Conservation (phyloP, 164 flowering plant genomes). For the Nelumbo lutea region DNA sequence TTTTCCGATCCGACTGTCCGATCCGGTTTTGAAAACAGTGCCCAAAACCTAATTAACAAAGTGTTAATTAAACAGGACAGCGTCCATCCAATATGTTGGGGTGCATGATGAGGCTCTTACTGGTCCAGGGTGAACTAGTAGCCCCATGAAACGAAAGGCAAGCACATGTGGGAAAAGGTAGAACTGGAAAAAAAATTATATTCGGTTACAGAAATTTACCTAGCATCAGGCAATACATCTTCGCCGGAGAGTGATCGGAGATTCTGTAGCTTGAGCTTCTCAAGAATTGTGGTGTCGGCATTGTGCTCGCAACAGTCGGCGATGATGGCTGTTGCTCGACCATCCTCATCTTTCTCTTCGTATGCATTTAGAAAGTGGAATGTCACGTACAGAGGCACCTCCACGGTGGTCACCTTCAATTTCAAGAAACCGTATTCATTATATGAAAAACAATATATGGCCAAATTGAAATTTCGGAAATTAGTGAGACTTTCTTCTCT, state of each 20-base stretch:
- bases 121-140: no score
- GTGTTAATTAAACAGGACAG: no score
- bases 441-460: background rate
- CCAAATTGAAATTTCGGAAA: background rate
- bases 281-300: constrained; percentile 69
- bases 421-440: background rate
- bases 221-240: constrained; percentile 81
- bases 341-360: constrained; percentile 78
- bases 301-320: constrained; percentile 95
- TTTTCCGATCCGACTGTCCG: no score
- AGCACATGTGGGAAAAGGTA: background rate
- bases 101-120: no score
- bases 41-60: no score
- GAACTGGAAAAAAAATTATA: background rate
- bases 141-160: background rate
- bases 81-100: no score
- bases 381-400: constrained; percentile 82
- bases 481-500: background rate
- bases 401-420: constrained; percentile 87
- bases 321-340: constrained; percentile 56
- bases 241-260: constrained; percentile 55
- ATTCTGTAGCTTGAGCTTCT: constrained; percentile 61
- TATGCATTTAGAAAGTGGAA: constrained; percentile 96
- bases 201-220: constrained; percentile 30
- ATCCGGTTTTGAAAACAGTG: no score